Conservation (phyloP, 495 filamentous ascomycete species). For the Podospora pseudopauciseta region DNA sequence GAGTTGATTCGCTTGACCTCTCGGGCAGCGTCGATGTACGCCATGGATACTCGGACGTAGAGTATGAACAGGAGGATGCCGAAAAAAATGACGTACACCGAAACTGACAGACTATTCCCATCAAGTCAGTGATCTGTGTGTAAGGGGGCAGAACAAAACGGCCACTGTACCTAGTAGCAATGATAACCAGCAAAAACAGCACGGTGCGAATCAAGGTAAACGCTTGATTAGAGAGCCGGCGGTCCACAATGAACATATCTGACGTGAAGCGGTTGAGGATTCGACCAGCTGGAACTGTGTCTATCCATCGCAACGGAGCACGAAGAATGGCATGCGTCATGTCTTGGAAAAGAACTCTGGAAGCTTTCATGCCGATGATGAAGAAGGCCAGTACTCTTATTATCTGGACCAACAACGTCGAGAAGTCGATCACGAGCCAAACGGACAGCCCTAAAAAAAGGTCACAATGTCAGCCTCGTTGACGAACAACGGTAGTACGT, state of each 20-base stretch:
- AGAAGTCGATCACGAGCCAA: slow-evolving; percentile 30
- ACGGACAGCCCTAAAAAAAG: slow-evolving; percentile 20
- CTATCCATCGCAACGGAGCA: slow-evolving; percentile 49
- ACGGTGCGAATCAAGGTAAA: slow-evolving; percentile 17
- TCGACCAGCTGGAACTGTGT: slow-evolving; percentile 47
- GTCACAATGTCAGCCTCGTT: background rate
- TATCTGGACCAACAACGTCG: slow-evolving; percentile 29
- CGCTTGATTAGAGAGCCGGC: slow-evolving; percentile 24
- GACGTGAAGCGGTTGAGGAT: slow-evolving; percentile 51
- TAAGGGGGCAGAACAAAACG: background rate
- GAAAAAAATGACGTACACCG: slow-evolving; percentile 27
- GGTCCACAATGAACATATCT: slow-evolving; percentile 44
- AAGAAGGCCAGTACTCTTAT: slow-evolving; percentile 28
- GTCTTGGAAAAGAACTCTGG: slow-evolving; percentile 37
- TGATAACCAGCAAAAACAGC: slow-evolving; percentile 24
- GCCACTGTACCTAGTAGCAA: slow-evolving; percentile 24
- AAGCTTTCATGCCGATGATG: slow-evolving; percentile 35
- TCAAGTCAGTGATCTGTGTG: background rate
- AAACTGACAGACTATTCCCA: slow-evolving; percentile 19
- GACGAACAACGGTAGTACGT: background rate
- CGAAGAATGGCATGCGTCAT: slow-evolving; percentile 43
- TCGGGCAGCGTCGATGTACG: slow-evolving; percentile 58
- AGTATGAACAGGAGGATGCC: slow-evolving; percentile 24
- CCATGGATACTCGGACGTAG: slow-evolving; percentile 32
- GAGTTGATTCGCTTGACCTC: slow-evolving; percentile 63